Evolutionary conservation across 106 monocot species (phyloP).

Genomic region (Ottelia alismoides): DNA sequence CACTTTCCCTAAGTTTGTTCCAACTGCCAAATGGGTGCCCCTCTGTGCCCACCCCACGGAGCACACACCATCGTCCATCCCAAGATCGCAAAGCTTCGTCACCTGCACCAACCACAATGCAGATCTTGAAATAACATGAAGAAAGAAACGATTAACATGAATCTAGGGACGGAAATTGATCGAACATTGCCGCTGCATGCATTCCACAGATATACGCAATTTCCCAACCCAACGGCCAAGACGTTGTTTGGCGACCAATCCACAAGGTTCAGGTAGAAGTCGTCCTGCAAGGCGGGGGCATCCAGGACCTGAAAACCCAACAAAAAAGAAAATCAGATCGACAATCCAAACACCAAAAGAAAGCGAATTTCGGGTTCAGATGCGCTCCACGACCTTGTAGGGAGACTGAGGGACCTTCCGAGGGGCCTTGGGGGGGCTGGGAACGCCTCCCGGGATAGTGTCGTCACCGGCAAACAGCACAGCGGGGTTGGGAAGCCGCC

Average conservation of each 20-base stretch:
- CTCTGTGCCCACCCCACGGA: constrained; percentile 83
- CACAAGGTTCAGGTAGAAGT: constrained; percentile 88
- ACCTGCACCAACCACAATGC: constrained; percentile 26
- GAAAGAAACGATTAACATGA: constrained; percentile 5
- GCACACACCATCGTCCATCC: constrained; percentile 70
- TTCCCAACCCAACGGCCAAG: constrained; percentile 71
- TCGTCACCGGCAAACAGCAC: constrained; percentile 43
- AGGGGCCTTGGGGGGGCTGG: constrained; percentile 22
- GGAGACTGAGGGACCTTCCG: constrained; percentile 66
- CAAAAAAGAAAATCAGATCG: no score
- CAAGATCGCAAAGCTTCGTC: constrained; percentile 72
- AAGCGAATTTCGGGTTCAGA: neutral
- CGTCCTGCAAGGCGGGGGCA: constrained; percentile 90
- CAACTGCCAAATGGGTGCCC: constrained; percentile 68
- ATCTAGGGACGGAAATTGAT: no score
- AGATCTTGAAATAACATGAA: neutral
- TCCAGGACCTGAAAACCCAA: constrained; percentile 52
- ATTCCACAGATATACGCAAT: constrained; percentile 90
- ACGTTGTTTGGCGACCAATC: constrained; percentile 88
- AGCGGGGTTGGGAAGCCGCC: constrained; percentile 19
- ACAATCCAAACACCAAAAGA: neutral
- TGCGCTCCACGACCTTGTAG: constrained; percentile 76
- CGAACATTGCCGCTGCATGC: constrained; percentile 80
- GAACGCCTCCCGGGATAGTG: constrained; percentile 23
- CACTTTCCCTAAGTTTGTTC: constrained; percentile 71